These are phyloP conservation scores for Phyllosticta citriasiana DNA, from an alignment of 2,329 filamentous ascomycete genomes.

Conservation along the genomic window DNA sequence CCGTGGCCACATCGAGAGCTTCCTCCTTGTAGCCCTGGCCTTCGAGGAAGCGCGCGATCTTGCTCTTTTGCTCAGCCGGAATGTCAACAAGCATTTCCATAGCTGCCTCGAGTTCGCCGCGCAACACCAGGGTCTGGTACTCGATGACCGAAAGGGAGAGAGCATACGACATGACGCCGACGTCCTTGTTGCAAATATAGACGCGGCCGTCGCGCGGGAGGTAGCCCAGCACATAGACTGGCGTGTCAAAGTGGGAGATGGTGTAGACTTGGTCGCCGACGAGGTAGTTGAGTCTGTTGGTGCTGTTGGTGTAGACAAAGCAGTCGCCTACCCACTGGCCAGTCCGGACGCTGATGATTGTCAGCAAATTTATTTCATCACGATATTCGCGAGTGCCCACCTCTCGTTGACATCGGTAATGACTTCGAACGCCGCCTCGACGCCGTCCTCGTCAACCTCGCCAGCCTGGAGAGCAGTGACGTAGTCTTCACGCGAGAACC, in stretches of 20 bases:
- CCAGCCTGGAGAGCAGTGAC: constrained; percentile 72
- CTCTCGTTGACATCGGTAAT: constrained; percentile 91
- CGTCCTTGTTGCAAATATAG: constrained; percentile 93
- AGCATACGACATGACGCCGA: constrained; percentile 79
- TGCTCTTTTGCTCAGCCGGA: constrained; percentile 89
- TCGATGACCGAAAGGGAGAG: constrained; percentile 89
- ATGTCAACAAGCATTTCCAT: constrained; percentile 76
- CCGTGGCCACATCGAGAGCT: constrained; percentile 86
- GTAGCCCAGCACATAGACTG: constrained; percentile 92
- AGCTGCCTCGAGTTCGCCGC: constrained; percentile 86
- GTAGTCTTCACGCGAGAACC: constrained; percentile 85
- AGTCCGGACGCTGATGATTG: constrained; percentile 59
- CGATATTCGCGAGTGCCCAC: constrained; percentile 27
- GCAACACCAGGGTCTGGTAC: constrained; percentile 91
- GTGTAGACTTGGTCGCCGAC: constrained; percentile 98
- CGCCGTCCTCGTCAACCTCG: constrained; percentile 78
- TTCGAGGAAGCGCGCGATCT: constrained; percentile 94
- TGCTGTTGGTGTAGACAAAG: constrained; percentile 97
- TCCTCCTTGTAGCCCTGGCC: constrained; percentile 96
- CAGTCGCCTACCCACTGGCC: constrained; percentile 98
- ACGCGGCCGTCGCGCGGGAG: constrained; percentile 90
- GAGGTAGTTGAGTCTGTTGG: constrained; percentile 93
- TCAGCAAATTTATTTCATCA: constrained; percentile 15
- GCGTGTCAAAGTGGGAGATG: constrained; percentile 90
- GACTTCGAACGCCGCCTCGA: constrained; percentile 91